Base-by-base conservation (phyloP, 352 stramenopile species). In the Pythium biforme region DNA sequence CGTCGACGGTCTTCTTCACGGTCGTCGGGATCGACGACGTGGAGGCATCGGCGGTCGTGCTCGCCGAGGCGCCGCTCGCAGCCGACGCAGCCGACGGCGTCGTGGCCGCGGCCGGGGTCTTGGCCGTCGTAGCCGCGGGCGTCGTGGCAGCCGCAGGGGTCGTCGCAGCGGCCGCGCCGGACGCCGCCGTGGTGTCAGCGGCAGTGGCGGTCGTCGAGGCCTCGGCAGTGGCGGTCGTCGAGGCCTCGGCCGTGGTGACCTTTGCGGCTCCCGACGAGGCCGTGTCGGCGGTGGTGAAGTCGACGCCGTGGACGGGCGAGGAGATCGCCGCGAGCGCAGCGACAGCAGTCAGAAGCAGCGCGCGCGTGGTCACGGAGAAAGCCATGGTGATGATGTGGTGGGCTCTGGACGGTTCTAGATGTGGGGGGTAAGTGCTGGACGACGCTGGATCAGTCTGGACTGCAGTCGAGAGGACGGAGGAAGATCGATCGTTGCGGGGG, bases 371-470 rank as follows among this genome's bases (percentile, higher is more conserved):
- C 17, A 62, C 41, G 19, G 53, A 58, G 54, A 68, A 68, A 20
- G 61, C 61, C 61, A 68, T 68, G 39, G 41, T 59, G 34, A 8
- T 23, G 34, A 15, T 11, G 40, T 14, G 40, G 20, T 19, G 19
- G 25, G 37, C 15, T 17, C 11, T 12, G 8, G 55, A 59, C 6
- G 53, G 20, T 20, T 49, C 43, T 55, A 22, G 59, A 59, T n/a
- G 58, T 41, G 27, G 34, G 40, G 54, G 27, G 40, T 66, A 66
- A 66, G 51, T 66, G 59, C 59, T 55, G 59, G 59, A 56, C 59
- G 26, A 41, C 33, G 50, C 51, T 43, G 51, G 59, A 67, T 67
- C 29, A 39, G 40, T 37, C 55, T 47, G 45, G 55, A 62, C 23
- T 50, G 19, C 2, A 47, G 31, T 27, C 39, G 39, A 12, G 39